Conservation (phyloP, 192 early-diverging fungal genomes). For the Mortierella hygrophila region DNA sequence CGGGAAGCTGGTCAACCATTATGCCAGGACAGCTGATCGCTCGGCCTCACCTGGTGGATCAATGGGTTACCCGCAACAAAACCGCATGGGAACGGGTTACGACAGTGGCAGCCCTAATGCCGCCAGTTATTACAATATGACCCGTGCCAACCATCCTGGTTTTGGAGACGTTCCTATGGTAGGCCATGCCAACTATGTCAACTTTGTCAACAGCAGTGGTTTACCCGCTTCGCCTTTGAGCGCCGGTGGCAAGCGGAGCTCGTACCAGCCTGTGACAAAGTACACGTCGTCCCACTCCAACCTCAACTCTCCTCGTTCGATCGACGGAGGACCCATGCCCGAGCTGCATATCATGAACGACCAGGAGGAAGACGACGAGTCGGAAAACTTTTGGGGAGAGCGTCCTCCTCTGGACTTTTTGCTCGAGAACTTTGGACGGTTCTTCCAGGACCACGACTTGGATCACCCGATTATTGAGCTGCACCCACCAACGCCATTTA, state of each 20-base stretch:
- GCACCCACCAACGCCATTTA: conserved; percentile 29
- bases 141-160: conserved; percentile 27
- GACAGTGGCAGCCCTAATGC: conserved; percentile 47
- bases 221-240: conserved; percentile 48
- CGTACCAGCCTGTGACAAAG: conserved; percentile 38
- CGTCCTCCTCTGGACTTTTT: conserved; percentile 78
- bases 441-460: conserved; percentile 81
- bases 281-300: conserved; percentile 44
- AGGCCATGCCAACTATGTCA: conserved; percentile 3
- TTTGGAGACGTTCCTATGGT: conserved; percentile 48
- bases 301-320: conserved; percentile 37
- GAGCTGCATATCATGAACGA: conserved; percentile 27
- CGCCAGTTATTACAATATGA: conserved; percentile 50
- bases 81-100: conserved; percentile 20
- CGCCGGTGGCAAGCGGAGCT: conserved; percentile 45
- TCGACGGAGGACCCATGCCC: conserved; percentile 17
- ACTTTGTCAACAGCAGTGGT: conserved; percentile 33
- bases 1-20: conserved; percentile 47
- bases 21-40: conserved; percentile 27
- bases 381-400: conserved; percentile 63
- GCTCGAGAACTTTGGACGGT: conserved; percentile 75
- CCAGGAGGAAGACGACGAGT: conserved; percentile 31
- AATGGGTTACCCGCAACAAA: conserved; percentile 14
- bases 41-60: conserved; percentile 49
- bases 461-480: conserved; percentile 77